Base-by-base conservation (phyloP, 106 monocot species). In the Xerophyta viscosa region DNA sequence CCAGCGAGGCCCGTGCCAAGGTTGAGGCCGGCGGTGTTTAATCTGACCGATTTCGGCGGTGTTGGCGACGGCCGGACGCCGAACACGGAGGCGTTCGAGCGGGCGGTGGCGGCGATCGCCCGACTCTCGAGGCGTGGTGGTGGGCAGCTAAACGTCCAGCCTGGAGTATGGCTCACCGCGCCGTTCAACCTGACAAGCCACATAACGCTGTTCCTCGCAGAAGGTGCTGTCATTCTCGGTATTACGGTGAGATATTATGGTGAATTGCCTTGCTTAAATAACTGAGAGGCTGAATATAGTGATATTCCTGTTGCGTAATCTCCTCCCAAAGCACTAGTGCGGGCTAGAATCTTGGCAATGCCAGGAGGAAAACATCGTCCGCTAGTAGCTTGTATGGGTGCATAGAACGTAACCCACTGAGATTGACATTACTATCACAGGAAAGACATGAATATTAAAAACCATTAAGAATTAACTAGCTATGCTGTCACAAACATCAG, bases 141-240 rank as follows among this genome's bases (percentile, higher is more conserved):
- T 0, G 81, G 77, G 33, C 80, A 77, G 77, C 80, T 86, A 21
- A 77, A 77, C 27, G 86, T 86, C 25, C 73, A 27, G 37, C 29
- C 48, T 23, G 86, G 86, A 28, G 15, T 56, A 21, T 87, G 86
- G 86, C 53, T 87, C 46, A 87, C 86, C 28, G 81, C 67, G 13
- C 81, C 81, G 17, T 87, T 87, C 61, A 87, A 87, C 46, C 63
- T 87, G 52, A 81, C 86, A 37, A 86, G 81, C 29, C 77, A 81
- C 41, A 77, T 86, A 77, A 87, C 86, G 21, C 61, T 87, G 24
- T 87, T 87, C 56, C 70, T 87, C 8, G 81, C 56, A 20, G 81
- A 87, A n/a, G 86, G 77, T 4, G 70, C 86, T 4, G 80, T 71
- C 6, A 74, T 86, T 60, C 80, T 69, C 36, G 79, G 72, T 29